Evolutionary conservation across 805 yeast genomes (phyloP), one percentile per base, ranked within the genome.

Genomic region (Metschnikowia henanensis): DNA sequence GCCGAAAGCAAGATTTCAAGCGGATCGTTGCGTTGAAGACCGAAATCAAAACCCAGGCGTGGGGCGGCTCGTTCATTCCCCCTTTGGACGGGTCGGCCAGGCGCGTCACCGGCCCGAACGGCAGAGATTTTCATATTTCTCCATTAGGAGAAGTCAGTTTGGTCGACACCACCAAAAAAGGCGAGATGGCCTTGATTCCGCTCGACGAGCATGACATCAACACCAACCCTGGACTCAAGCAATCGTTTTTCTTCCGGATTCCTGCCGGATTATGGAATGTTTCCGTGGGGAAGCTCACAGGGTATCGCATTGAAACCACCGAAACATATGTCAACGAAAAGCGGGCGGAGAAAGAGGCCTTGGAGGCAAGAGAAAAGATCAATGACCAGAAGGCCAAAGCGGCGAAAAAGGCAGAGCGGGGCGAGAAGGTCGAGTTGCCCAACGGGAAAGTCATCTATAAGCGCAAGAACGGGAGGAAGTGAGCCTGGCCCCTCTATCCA

Each of bases 391-490:
- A 53, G 37, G 66, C 60, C 46, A 67, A 66, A 56, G 61, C 64
- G 39, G 56, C 53, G 16, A 65, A 57, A 19, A 63, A 59, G 36
- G 79, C 77, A 8, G 72, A 73, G 43, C 62, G 59, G 39, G 79
- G 77, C 8, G 72, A 72, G 44, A 76, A 71, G 50, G 60, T 67
- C 35, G 78, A 70, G 38, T 65, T 82, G 46, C 84, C 84, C 8
- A 82, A 81, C 55, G 87, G 87, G 1, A 81, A 81, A 56, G 77
- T 78, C 9, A 70, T 79, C 15, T 69, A 68, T 42, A 63, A 43
- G 20, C 49, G 58, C 4, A 54, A 49, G 21, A 47, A 47, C 39
- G 43, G 48, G 12, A 47, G 44, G 32, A 41, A 35, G 35, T 41
- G 30, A 25, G 25, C 13, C 13, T 20, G 18, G 15, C 7, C 6